Evolutionary conservation across 352 stramenopile species (phyloP), one percentile per base, ranked within the genome.

Genomic region (Vaucheria bursata): DNA sequence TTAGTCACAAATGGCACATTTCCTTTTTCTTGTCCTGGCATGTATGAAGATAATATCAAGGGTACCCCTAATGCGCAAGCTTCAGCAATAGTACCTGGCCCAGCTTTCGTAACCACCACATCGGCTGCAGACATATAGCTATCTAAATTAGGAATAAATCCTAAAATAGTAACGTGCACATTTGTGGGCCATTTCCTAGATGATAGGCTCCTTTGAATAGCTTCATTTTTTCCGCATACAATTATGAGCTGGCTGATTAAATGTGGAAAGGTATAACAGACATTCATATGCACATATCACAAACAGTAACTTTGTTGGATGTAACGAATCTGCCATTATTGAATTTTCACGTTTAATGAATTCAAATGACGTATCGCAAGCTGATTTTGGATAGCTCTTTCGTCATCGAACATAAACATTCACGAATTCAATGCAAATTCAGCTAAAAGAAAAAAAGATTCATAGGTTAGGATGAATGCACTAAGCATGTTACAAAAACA

Each of bases 71-170:
- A 88, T 31, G 90, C 90, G 5, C 86, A 90, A 40, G 89, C 88
- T 74, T 93, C 89, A 4, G 89, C 89, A 74, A 93, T 93, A 0
- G 89, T 92, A 68, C 89, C 89, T 49, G 89, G 89, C n/a, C 89
- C 89, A 52, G 89, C 89, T 73, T 93, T 92, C 31, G 88, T 91
- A 6, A 92, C 85, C 0, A 92, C 53, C 52, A 83, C 84, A 84
- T 92, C 88, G 6, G 82, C 85, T 45, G 88, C 87, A n/a, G 79
- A 74, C 88, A 92, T 92, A 74, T 81, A 92, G 82, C 88, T 86
- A 75, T 91, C 87, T 86, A 92, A 90, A 77, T 92, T 91, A 32
- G 87, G 83, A 0, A 92, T 87, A 85, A 91, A 92, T 49, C 88
- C 88, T 76, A 86, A 70, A 8, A 90, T 79, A 64, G 79, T 77